Conservation (phyloP, 257 asterid genomes). For the Scutellaria galericulata region DNA sequence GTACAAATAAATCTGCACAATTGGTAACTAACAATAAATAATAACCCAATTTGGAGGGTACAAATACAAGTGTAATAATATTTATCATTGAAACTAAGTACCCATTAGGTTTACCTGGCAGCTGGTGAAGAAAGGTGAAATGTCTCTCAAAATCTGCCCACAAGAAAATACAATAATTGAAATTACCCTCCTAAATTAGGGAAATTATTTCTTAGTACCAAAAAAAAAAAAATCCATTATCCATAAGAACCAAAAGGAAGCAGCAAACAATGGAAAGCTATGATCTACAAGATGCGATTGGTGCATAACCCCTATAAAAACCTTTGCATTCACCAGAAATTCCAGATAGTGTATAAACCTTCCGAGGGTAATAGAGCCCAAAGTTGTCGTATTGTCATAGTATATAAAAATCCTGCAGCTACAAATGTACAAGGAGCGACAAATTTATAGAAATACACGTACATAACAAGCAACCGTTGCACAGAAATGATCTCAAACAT, state of each 20-base stretch:
- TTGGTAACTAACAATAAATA: not conserved
- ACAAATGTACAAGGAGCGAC: constrained; percentile 47
- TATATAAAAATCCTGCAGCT: constrained; percentile 46
- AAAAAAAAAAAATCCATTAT: not conserved
- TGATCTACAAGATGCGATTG: not conserved
- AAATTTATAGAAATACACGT: constrained; percentile 42
- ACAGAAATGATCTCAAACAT: constrained; percentile 44
- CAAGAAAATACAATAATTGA: constrained; percentile 20
- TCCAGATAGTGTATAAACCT: constrained; percentile 29
- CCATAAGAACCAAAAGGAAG: constrained; percentile 5
- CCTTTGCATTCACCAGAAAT: constrained; percentile 31
- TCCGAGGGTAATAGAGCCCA: constrained; percentile 32
- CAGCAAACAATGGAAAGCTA: not conserved
- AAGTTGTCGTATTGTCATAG: constrained; percentile 37
- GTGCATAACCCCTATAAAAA: not conserved
- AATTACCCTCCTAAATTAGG: constrained; percentile 4
- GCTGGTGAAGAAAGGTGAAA: constrained; percentile 28
- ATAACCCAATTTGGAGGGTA: not conserved
- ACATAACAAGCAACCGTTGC: constrained; percentile 45
- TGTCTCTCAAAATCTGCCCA: constrained; percentile 34
- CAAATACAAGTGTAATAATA: not conserved
- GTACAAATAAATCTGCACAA: not conserved
- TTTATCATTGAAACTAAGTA: constrained; percentile 17
- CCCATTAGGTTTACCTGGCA: constrained; percentile 19
- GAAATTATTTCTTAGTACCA: not conserved